These are phyloP conservation scores for Gracilariopsis chorda DNA, from an alignment of 23 red algal genomes.

Conservation along the genomic window DNA sequence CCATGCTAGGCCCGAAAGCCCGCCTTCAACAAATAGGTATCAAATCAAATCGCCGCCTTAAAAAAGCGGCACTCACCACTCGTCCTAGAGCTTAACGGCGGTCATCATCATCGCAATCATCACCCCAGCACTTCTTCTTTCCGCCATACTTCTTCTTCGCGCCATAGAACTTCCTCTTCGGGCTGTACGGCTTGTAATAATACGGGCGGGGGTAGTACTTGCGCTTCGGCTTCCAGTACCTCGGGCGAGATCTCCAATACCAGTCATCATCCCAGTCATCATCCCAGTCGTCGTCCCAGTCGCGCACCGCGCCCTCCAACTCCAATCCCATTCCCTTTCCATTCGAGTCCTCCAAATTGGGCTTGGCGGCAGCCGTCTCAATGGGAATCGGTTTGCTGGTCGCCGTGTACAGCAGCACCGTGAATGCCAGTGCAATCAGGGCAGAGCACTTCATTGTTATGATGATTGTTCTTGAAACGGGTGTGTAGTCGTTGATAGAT, in stretches of 20 bases:
- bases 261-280: not conserved
- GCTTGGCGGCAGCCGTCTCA: too few relatives aligned
- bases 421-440: not conserved
- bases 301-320: not conserved
- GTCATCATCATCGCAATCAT: not conserved
- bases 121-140: not conserved
- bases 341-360: too few relatives aligned
- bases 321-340: not conserved
- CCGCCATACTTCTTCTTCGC: not conserved
- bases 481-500: too few relatives aligned
- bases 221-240: not conserved
- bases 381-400: too few relatives aligned
- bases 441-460: not conserved
- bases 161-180: too few relatives aligned
- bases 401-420: not conserved
- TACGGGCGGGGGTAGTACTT: not conserved
- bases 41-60: too few relatives aligned
- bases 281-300: not conserved
- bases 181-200: not conserved
- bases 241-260: not conserved
- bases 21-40: too few relatives aligned
- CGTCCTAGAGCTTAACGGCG: not conserved
- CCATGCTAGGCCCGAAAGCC: too few relatives aligned
- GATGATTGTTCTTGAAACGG: not conserved
- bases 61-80: too few relatives aligned